Conservation (phyloP, 1,139 yeast species). For the Magnusiomyces sp. region DNA sequence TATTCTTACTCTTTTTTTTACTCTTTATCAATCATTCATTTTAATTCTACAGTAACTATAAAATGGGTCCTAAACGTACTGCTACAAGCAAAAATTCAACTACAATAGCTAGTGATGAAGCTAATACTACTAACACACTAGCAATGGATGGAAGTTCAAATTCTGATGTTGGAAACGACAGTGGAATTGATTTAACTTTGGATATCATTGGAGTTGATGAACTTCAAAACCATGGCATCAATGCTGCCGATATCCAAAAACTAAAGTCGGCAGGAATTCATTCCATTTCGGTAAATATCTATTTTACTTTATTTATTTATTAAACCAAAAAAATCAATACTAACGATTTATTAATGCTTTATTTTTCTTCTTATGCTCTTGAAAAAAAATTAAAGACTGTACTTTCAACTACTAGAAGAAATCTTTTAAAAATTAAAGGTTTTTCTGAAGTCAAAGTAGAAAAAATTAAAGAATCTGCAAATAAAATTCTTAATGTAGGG, state of each 20-base stretch:
- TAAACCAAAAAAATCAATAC: not conserved
- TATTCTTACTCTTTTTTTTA: not conserved
- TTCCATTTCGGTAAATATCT: slow-evolving; percentile 41
- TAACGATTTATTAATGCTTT: not conserved
- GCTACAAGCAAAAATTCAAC: slow-evolving; percentile 4
- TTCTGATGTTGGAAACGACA: slow-evolving; percentile 2
- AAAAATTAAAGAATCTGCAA: slow-evolving; percentile 54
- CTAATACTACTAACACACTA: slow-evolving; percentile 6
- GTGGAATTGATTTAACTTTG: slow-evolving; percentile 8
- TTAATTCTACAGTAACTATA: not conserved
- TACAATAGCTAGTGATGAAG: slow-evolving; percentile 5
- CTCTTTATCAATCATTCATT: no score
- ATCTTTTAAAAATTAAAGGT: slow-evolving; percentile 45
- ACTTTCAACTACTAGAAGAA: slow-evolving; percentile 46
- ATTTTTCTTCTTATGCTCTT: not conserved
- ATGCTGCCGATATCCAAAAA: slow-evolving; percentile 50
- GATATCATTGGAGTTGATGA: slow-evolving; percentile 42
- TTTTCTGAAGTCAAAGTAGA: slow-evolving; percentile 52
- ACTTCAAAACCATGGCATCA: slow-evolving; percentile 48
- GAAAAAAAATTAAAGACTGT: slow-evolving; percentile 35
- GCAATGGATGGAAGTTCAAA: not conserved
- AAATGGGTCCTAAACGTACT: slow-evolving; percentile 10
- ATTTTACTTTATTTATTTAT: not conserved
- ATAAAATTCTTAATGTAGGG: slow-evolving; percentile 42
- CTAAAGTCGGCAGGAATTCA: slow-evolving; percentile 46